Conservation (phyloP, 1,139 yeast species). For the Candida albicans region DNA sequence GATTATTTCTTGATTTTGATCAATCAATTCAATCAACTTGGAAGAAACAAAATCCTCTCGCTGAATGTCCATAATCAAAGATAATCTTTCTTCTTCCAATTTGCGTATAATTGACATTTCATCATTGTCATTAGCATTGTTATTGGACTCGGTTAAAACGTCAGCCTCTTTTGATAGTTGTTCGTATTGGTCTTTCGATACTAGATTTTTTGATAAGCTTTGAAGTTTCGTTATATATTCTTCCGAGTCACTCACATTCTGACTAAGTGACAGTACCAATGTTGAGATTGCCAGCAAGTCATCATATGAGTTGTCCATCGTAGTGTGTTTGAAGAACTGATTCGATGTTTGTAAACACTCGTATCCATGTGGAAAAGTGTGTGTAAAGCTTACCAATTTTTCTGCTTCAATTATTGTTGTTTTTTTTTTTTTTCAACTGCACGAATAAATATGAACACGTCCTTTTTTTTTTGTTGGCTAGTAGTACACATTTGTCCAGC, state of each 20-base stretch:
- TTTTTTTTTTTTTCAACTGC: not conserved
- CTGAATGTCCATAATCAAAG: constrained; percentile 44
- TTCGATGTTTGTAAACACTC: too few relatives aligned
- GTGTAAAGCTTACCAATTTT: constrained; percentile 2
- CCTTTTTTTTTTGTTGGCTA: not conserved
- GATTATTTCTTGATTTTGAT: constrained; percentile 42
- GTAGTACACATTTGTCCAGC: not conserved
- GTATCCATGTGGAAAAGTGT: constrained; percentile 3
- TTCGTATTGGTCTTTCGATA: constrained; percentile 19
- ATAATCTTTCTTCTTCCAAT: constrained; percentile 37
- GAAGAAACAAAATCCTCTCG: constrained; percentile 39
- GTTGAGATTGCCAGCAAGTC: constrained; percentile 23
- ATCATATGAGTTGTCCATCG: constrained; percentile 27
- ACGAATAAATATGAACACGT: constrained; percentile 1
- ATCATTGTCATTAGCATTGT: constrained; percentile 3
- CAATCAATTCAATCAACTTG: constrained; percentile 35
- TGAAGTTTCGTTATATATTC: constrained; percentile 24
- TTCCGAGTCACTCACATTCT: constrained; percentile 22
- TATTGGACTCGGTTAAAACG: not conserved
- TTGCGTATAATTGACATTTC: constrained; percentile 10
- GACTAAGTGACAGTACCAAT: constrained; percentile 22
- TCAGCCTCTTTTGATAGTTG: constrained; percentile 8
- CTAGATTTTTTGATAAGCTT: constrained; percentile 22
- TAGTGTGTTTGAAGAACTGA: not conserved
- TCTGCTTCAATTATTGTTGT: not conserved